Conservation (phyloP, 139 green algal species). For the Haematococcus sp. region DNA sequence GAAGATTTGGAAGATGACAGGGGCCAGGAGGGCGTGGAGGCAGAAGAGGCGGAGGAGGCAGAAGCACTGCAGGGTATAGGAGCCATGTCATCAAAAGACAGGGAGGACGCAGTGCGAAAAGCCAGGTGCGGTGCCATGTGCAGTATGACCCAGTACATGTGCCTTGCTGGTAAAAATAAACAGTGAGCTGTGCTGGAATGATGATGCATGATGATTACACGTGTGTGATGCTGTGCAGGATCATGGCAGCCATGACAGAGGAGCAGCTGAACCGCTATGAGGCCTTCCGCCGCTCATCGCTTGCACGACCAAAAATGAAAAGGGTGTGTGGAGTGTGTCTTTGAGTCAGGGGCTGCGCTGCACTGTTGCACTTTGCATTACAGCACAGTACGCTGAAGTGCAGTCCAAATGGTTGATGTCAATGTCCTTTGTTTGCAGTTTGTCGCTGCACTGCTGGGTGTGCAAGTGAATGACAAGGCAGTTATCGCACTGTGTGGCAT, state of each 20-base stretch:
- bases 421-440: slow-evolving; percentile 30
- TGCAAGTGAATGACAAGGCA: slow-evolving; percentile 26
- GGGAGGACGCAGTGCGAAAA: slow-evolving; percentile 11
- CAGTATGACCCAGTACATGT: too few relatives aligned
- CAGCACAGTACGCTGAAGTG: not conserved
- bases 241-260: slow-evolving; percentile 63
- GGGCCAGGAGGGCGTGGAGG: slow-evolving; percentile 3
- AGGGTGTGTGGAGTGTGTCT: slow-evolving; percentile 5
- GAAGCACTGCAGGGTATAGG: not conserved
- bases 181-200: too few relatives aligned
- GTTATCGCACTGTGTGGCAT: slow-evolving; percentile 67
- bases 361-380: too few relatives aligned
- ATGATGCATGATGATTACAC: not conserved
- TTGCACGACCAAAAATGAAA: slow-evolving; percentile 56
- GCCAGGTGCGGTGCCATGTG: not conserved
- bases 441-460: slow-evolving; percentile 30
- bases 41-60: slow-evolving; percentile 9
- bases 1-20: slow-evolving; percentile 2
- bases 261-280: slow-evolving; percentile 70
- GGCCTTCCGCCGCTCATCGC: slow-evolving; percentile 57
- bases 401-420: not conserved
- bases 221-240: slow-evolving; percentile 14
- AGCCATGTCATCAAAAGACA: not conserved
- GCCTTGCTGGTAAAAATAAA: too few relatives aligned
- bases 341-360: too few relatives aligned